Evolutionary conservation across 2,329 filamentous ascomycete genomes (phyloP).

Genomic region (Monilinia laxa): DNA sequence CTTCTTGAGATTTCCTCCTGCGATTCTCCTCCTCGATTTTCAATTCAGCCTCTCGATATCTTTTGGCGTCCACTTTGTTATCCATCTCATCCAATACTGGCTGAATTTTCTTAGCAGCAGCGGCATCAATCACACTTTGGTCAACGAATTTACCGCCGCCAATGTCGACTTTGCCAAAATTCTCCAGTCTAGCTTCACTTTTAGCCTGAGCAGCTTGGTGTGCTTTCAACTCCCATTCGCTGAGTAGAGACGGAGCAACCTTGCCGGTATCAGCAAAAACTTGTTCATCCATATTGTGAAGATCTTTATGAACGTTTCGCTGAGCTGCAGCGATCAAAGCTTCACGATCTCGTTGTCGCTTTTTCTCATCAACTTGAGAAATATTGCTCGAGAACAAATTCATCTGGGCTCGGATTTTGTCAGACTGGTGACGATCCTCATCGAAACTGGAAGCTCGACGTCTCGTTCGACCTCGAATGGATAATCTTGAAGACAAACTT

Average conservation of each 20-base stretch:
- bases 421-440: constrained; percentile 60
- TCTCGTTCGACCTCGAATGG: constrained; percentile 56
- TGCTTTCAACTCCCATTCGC: constrained; percentile 78
- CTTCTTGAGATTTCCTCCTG: constrained; percentile 57
- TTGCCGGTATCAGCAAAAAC: constrained; percentile 76
- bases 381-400: constrained; percentile 69
- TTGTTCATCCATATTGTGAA: constrained; percentile 79
- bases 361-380: constrained; percentile 68
- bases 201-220: constrained; percentile 66
- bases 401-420: constrained; percentile 76
- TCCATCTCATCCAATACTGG: constrained; percentile 84
- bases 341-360: constrained; percentile 73
- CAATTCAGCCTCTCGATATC: constrained; percentile 63
- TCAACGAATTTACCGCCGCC: constrained; percentile 81
- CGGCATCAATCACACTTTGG: constrained; percentile 72
- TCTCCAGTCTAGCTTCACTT: constrained; percentile 58
- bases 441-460: constrained; percentile 68
- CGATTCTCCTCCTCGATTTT: constrained; percentile 64
- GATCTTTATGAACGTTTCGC: constrained; percentile 76
- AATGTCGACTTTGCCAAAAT: constrained; percentile 63
- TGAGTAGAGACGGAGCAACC: constrained; percentile 64
- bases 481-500: constrained; percentile 51
- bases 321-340: constrained; percentile 75
- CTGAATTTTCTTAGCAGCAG: constrained; percentile 74
- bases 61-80: constrained; percentile 70